Percentiles rank a stretch among this genome's conserved stretches.
Conservation (phyloP, 768 basidiomycete genomes). For the Boletellus ananas region DNA sequence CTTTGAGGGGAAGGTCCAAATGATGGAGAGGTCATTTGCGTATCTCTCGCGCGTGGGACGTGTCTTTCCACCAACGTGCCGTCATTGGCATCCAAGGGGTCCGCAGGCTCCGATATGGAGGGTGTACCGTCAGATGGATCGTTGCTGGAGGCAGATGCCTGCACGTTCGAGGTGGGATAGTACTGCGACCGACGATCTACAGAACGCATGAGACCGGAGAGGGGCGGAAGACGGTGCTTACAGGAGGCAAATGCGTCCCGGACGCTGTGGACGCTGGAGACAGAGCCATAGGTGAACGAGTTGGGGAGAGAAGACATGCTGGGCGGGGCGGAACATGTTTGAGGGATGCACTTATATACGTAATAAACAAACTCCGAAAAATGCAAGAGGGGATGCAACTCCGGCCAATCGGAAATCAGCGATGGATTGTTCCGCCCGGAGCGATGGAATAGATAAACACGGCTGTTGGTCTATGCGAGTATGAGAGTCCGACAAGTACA, state of each 20-base stretch:
- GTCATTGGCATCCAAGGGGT: background rate
- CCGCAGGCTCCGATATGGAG: conserved; percentile 3
- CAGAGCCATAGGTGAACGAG: conserved; percentile 45
- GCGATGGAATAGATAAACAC: conserved; percentile 16
- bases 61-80: conserved; percentile 9
- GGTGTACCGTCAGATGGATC: conserved; percentile 35
- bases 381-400: background rate
- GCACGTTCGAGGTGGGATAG: conserved; percentile 57
- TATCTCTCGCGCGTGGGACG: background rate
- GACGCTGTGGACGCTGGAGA: conserved; percentile 46
- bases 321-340: background rate
- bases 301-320: conserved; percentile 45
- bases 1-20: conserved; percentile 14
- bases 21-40: background rate
- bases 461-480: conserved; percentile 18
- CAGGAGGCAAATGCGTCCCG: conserved; percentile 60
- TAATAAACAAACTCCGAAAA: conserved; percentile 1
- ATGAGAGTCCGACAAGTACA: conserved; percentile 9
- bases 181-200: conserved; percentile 69
- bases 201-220: conserved; percentile 5
- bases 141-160: conserved; percentile 42
- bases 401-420: conserved; percentile 6
- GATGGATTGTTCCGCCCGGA: conserved; percentile 11
- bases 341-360: background rate
- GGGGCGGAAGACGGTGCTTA: conserved; percentile 27